Conservation (phyloP, 768 basidiomycete species). For the Hericium rajendrae region DNA sequence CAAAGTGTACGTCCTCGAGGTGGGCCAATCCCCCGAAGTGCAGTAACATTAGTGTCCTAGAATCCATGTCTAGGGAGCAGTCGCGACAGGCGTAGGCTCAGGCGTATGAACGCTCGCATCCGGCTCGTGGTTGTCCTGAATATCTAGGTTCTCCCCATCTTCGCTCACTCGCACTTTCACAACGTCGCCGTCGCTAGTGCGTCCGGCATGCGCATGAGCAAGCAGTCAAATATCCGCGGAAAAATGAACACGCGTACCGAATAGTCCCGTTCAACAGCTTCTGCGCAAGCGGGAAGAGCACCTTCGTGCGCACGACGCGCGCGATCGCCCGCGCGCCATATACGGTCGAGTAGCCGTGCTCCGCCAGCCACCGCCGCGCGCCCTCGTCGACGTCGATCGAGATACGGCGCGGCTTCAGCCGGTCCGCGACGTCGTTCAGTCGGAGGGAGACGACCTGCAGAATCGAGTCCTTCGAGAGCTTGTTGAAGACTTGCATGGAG, state of each 20-base stretch:
- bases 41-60: too few species aligned
- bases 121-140: slow-evolving; percentile 52
- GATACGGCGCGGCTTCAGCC: slow-evolving; percentile 59
- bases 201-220: neutral
- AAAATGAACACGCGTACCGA: slow-evolving; percentile 28
- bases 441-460: slow-evolving; percentile 72
- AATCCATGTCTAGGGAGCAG: too few species aligned
- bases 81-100: too few species aligned
- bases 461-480: slow-evolving; percentile 65
- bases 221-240: neutral
- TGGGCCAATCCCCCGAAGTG: too few species aligned
- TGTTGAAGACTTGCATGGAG: slow-evolving; percentile 85
- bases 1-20: too few species aligned
- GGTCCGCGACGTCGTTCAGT: slow-evolving; percentile 58
- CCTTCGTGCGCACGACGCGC: slow-evolving; percentile 72
- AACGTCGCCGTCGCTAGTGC: slow-evolving; percentile 52
- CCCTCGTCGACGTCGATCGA: slow-evolving; percentile 55
- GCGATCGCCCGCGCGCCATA: slow-evolving; percentile 88
- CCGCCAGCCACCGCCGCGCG: slow-evolving; percentile 60
- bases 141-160: slow-evolving; percentile 36
- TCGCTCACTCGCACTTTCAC: slow-evolving; percentile 43
- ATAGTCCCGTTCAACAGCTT: slow-evolving; percentile 75
- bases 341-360: slow-evolving; percentile 70
- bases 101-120: slow-evolving; percentile 22
- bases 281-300: slow-evolving; percentile 75